phyloP scores from a whole-genome alignment of 2,329 filamentous ascomycete genomes.

The Dothideomycetes sp. region DNA sequence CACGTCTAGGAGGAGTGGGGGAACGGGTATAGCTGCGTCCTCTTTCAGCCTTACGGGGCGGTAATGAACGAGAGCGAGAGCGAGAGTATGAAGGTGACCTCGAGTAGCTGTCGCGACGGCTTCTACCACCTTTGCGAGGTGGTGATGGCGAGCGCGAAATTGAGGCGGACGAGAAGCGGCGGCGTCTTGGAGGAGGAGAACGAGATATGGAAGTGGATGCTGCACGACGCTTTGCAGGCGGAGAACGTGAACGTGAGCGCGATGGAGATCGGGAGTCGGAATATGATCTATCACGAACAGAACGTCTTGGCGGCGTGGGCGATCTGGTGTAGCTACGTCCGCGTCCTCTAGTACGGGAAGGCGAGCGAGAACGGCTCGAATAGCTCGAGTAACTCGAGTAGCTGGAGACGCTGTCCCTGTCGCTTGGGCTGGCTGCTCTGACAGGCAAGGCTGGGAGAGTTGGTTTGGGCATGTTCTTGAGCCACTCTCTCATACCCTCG shows the following conservation, averaged over 20 bases:
- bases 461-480: constrained; percentile 85
- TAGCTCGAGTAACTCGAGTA: constrained; percentile 78
- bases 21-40: constrained; percentile 17
- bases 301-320: constrained; percentile 21
- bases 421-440: constrained; percentile 44
- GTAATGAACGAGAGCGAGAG: constrained; percentile 19
- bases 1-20: constrained; percentile 15
- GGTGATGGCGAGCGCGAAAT: constrained; percentile 20
- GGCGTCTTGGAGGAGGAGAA: constrained; percentile 23
- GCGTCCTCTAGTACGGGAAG: constrained; percentile 19
- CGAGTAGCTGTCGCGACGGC: constrained; percentile 15
- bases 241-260: constrained; percentile 12
- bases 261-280: constrained; percentile 14
- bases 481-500: constrained; percentile 84
- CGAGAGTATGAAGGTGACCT: constrained; percentile 15
- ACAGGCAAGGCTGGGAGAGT: constrained; percentile 57
- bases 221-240: constrained; percentile 12
- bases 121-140: constrained; percentile 16
- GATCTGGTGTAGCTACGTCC: constrained; percentile 22
- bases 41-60: constrained; percentile 16
- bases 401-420: constrained; percentile 62
- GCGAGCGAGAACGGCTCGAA: constrained; percentile 26
- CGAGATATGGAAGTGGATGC: constrained; percentile 16
- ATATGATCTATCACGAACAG: constrained; percentile 12
- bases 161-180: constrained; percentile 16